Percentiles rank a stretch among this genome's conserved stretches.
These are phyloP conservation scores for Fusarium clavum DNA, from an alignment of 2,329 filamentous ascomycete genomes.

Conservation along the genomic window DNA sequence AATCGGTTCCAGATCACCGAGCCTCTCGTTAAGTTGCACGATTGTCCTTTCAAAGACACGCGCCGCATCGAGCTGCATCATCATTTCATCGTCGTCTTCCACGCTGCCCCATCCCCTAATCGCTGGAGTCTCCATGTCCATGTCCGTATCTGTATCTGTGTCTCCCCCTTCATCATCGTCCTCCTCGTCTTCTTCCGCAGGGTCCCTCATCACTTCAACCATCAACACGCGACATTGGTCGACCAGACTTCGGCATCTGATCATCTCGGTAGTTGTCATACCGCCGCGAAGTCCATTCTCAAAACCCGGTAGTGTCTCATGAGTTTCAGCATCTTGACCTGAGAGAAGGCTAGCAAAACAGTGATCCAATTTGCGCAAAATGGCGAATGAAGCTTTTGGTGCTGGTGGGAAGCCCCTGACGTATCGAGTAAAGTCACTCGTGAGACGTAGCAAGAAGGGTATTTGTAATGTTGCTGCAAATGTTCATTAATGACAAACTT, in stretches of 20 bases:
- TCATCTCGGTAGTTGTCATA: conserved; percentile 84
- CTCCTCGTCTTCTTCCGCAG: conserved; percentile 54
- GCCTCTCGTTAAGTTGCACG: conserved; percentile 75
- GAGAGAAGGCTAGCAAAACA: conserved; percentile 82
- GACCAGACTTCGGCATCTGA: conserved; percentile 84
- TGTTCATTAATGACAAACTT: neutral
- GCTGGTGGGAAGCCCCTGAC: conserved; percentile 74
- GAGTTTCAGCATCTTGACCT: conserved; percentile 74
- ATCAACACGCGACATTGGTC: conserved; percentile 79
- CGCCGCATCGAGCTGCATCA: conserved; percentile 76
- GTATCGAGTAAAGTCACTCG: conserved; percentile 77
- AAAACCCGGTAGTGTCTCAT: conserved; percentile 76
- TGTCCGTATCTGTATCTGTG: conserved; percentile 48
- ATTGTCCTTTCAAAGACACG: conserved; percentile 85
- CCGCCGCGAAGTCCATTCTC: conserved; percentile 70
- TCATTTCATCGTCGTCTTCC: conserved; percentile 59
- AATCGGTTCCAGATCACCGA: conserved; percentile 55
- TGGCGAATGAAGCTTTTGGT: conserved; percentile 74
- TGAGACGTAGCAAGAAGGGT: conserved; percentile 83
- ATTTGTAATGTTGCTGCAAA: conserved; percentile 71
- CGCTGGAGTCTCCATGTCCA: conserved; percentile 42
- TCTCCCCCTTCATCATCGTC: conserved; percentile 48
- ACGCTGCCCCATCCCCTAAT: conserved; percentile 49
- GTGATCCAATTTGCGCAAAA: conserved; percentile 83
- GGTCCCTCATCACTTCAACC: conserved; percentile 71